These are phyloP conservation scores for Gossypium lobatum DNA, from an alignment of 441 rosid genomes.

Conservation along the genomic window DNA sequence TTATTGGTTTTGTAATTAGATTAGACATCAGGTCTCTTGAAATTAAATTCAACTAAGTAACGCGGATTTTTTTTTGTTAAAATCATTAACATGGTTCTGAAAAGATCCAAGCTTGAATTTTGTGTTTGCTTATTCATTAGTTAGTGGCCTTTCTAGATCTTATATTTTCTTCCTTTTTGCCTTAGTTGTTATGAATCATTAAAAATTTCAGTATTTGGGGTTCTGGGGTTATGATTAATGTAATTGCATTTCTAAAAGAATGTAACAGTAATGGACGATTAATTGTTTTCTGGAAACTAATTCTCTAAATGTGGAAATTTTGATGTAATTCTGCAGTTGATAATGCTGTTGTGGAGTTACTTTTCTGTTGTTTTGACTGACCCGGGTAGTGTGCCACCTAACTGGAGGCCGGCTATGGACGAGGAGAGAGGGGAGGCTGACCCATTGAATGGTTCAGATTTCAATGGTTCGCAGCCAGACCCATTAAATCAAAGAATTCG, in stretches of 20 bases:
- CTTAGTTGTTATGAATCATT: background rate
- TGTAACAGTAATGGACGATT: background rate
- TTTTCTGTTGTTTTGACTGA: conserved; percentile 77
- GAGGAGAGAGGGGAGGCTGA: conserved; percentile 75
- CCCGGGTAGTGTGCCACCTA: conserved; percentile 80
- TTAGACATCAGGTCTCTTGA: background rate
- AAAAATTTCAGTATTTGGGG: background rate
- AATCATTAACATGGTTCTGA: background rate
- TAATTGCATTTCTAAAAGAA: background rate
- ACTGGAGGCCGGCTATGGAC: conserved; percentile 60
- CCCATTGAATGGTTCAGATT: conserved; percentile 53
- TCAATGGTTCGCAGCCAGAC: conserved; percentile 41
- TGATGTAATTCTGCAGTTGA: conserved; percentile 43
- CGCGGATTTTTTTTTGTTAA: background rate
- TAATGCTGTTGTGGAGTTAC: conserved; percentile 84
- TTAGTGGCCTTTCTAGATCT: background rate
- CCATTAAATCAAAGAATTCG: conserved; percentile 49
- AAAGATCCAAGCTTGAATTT: background rate
- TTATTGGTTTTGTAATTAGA: background rate
- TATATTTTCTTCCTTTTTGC: conserved; percentile 2
- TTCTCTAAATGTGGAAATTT: conserved; percentile 18
- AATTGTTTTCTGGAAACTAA: background rate
- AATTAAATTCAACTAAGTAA: background rate
- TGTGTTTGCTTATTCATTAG: background rate
- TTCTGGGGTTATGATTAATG: background rate